Evolutionary conservation across 1,284 basidiomycete genomes (phyloP).

Genomic region (Singerocomus inundabilis): DNA sequence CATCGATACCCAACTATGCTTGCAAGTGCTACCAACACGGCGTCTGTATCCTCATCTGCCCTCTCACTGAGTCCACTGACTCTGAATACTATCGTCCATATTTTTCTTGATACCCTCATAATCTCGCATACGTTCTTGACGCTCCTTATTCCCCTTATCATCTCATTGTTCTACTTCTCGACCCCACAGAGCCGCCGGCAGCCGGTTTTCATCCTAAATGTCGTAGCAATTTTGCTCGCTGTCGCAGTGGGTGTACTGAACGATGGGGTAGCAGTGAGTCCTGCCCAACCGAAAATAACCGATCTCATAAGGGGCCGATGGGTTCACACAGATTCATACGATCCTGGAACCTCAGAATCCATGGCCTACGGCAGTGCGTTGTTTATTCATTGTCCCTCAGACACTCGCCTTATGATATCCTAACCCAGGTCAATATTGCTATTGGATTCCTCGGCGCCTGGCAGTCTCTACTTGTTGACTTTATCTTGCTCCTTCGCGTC

Average conservation of each 20-base stretch:
- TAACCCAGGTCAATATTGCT: conserved; percentile 5
- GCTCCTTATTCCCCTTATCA: conserved; percentile 23
- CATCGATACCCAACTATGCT: conserved; percentile 1
- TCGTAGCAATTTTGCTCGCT: conserved; percentile 18
- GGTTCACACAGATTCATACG: conserved; percentile 12
- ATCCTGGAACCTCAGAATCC: conserved; percentile 17
- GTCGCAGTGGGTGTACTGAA: conserved; percentile 16
- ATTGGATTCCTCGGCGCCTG: conserved; percentile 23
- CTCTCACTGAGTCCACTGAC: too few relatives aligned
- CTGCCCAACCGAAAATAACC: background rate
- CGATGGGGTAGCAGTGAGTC: conserved; percentile 17
- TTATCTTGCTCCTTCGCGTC: conserved; percentile 26
- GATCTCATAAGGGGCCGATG: background rate
- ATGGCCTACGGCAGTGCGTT: conserved; percentile 4
- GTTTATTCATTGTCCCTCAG: background rate
- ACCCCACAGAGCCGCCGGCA: conserved; percentile 16
- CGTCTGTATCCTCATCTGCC: background rate
- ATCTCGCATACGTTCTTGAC: conserved; percentile 22
- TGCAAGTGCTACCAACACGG: conserved; percentile 1
- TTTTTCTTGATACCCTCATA: conserved; percentile 15
- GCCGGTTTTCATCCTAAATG: conserved; percentile 25
- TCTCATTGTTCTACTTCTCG: conserved; percentile 28
- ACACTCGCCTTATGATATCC: background rate
- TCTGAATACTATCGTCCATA: background rate
- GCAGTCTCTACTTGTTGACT: conserved; percentile 30